Conservation (phyloP, 108 stramenopile species). For the Conticribra guillardii region DNA sequence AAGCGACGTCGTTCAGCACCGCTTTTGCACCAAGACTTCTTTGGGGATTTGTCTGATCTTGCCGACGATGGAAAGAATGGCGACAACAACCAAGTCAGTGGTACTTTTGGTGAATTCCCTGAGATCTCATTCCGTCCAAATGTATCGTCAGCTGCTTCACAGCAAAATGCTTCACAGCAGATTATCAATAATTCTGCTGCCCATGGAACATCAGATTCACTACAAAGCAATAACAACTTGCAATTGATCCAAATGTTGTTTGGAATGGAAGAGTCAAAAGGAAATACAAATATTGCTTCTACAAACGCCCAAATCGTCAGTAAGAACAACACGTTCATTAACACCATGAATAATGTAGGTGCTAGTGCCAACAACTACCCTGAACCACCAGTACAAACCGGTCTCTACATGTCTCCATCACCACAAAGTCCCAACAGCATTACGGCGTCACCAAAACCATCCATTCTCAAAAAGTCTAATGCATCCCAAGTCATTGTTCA, state of each 20-base stretch:
- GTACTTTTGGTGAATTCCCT: neutral
- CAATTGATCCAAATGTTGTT: slow-evolving; percentile 1
- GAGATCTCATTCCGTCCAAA: neutral
- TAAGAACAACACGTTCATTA: neutral
- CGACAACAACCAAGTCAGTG: neutral
- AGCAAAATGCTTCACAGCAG: too few relatives aligned
- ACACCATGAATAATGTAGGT: too few relatives aligned
- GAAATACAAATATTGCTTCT: neutral
- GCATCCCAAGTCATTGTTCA: too few relatives aligned
- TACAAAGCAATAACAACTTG: neutral
- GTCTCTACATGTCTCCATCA: too few relatives aligned
- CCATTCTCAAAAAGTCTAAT: too few relatives aligned
- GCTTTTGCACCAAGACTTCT: neutral
- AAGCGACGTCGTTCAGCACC: slow-evolving; percentile 5
- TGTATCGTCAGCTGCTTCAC: neutral
- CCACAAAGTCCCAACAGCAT: too few relatives aligned
- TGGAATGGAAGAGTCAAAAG: neutral
- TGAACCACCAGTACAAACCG: too few relatives aligned
- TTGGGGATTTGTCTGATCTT: neutral
- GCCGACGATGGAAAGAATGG: neutral
- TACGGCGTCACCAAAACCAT: too few relatives aligned
- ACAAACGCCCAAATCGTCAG: neutral
- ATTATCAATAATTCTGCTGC: too few relatives aligned
- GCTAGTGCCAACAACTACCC: too few relatives aligned
- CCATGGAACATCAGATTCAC: too few relatives aligned